Evolutionary conservation across 768 basidiomycete species (phyloP).

Genomic region (Paxillus rubicundulus): DNA sequence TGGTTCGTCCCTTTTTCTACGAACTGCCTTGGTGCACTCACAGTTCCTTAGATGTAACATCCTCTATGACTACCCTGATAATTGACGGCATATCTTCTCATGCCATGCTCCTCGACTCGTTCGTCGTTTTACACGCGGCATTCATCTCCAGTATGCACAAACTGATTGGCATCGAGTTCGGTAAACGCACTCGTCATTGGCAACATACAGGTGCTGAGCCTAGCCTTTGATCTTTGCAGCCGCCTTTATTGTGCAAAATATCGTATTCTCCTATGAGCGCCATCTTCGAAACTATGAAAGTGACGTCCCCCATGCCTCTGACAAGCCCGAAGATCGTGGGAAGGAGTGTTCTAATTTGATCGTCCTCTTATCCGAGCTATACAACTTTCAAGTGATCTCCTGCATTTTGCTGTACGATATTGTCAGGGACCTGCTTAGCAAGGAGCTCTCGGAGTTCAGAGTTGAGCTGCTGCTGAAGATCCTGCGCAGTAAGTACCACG

Average conservation of each 20-base stretch:
- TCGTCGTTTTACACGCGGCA: conserved; percentile 84
- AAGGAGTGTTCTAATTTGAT: conserved; percentile 91
- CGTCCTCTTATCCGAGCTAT: conserved; percentile 85
- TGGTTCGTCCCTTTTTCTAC: conserved; percentile 43
- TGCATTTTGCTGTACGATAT: conserved; percentile 89
- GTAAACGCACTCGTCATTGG: conserved; percentile 42
- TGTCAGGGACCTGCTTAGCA: conserved; percentile 68
- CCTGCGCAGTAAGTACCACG: conserved; percentile 58
- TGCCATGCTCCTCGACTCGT: conserved; percentile 81
- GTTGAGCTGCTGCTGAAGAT: conserved; percentile 89
- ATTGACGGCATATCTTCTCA: conserved; percentile 78
- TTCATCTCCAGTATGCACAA: conserved; percentile 80
- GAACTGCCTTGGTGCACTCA: conserved; percentile 6
- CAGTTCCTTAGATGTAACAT: conserved; percentile 66
- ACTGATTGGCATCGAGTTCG: conserved; percentile 84
- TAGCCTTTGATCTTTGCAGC: conserved; percentile 40
- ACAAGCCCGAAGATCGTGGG: conserved; percentile 44
- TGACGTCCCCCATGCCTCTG: conserved; percentile 8
- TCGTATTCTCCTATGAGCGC: conserved; percentile 64
- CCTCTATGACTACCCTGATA: conserved; percentile 71
- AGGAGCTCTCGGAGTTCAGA: conserved; percentile 67
- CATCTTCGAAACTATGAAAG: conserved; percentile 42
- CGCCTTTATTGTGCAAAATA: conserved; percentile 77
- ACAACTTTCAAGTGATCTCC: conserved; percentile 94
- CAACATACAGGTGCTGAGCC: background rate